Evolutionary conservation across 2,329 filamentous ascomycete genomes (phyloP).

Genomic region (Chaetomium sp.): DNA sequence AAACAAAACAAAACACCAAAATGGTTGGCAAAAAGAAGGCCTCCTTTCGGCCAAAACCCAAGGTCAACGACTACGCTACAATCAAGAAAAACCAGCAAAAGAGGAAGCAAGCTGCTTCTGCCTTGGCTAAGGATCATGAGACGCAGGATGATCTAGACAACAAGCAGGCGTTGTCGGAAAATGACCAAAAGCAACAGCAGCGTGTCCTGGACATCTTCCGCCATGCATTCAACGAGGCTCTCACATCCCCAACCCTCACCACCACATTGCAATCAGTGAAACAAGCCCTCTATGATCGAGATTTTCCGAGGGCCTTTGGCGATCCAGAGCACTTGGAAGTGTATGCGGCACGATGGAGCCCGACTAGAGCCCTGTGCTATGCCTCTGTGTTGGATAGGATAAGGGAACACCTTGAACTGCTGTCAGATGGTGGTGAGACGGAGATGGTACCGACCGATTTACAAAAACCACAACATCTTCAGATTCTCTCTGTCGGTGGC

Average conservation of each 20-base stretch:
- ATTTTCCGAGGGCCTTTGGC: slow-evolving; percentile 81
- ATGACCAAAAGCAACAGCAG: slow-evolving; percentile 32
- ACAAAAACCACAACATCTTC: slow-evolving; percentile 35
- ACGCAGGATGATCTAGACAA: neutral
- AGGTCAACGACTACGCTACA: neutral
- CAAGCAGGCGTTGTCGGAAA: slow-evolving; percentile 10
- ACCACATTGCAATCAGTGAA: slow-evolving; percentile 78
- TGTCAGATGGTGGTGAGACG: slow-evolving; percentile 6
- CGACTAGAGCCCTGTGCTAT: slow-evolving; percentile 81
- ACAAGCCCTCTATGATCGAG: slow-evolving; percentile 78
- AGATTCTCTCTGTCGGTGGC: slow-evolving; percentile 56
- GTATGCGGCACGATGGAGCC: slow-evolving; percentile 91
- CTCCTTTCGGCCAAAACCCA: slow-evolving; percentile 1
- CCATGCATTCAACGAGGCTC: slow-evolving; percentile 58
- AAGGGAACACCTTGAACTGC: slow-evolving; percentile 39
- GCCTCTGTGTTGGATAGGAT: slow-evolving; percentile 54
- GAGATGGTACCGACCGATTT: neutral
- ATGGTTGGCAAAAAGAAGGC: slow-evolving; percentile 19
- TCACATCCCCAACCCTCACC: slow-evolving; percentile 52
- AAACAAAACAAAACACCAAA: neutral
- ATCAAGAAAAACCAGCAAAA: slow-evolving; percentile 8
- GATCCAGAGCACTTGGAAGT: slow-evolving; percentile 70
- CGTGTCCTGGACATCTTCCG: slow-evolving; percentile 70
- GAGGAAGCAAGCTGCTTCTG: neutral
- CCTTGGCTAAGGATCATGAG: neutral